Base-by-base conservation (phyloP, 352 stramenopile genomes). In the Phytophthora fragariaefolia region DNA sequence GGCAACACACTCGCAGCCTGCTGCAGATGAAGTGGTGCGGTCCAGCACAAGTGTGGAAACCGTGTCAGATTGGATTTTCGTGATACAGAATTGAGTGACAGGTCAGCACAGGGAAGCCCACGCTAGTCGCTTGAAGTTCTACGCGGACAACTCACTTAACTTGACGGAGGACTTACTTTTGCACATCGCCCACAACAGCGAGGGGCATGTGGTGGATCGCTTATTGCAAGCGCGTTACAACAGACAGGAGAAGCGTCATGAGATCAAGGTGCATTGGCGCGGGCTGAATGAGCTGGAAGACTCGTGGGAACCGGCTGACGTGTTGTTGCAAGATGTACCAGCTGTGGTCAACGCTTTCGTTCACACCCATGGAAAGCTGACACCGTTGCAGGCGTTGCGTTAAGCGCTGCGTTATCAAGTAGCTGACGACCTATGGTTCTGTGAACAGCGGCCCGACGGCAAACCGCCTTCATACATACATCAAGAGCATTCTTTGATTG, bases 11-110 rank as follows among this genome's bases (percentile, higher is more conserved):
- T 36, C 28, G 56, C 8, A 15, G 17, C 7, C 68, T 69, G 48
- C 13, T 64, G 6, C 22, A 32, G 0, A 51, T 59, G 2, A 61
- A 69, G 4, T 73, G 66, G 58, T 62, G 50, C 26, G 58, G 66
- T 18, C 52, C 50, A 2, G 58, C 58, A 43, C 49, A 49, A 15
- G 65, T 73, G 8, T n/a, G n/a, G n/a, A n/a, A n/a, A n/a, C n/a
- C n/a, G n/a, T n/a, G 30, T 47, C 49, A 28, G 54, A 73, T 27
- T 69, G 66, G 66, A 32, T 66, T 20, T 69, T 50, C 45, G 30
- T 48, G 5, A 48, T 73, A 18, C 2, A 51, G 20, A 62, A 64
- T 42, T 24, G 6, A 36, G 30, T 36, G 12, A 36, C 30, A 12
- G 30, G 30, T 6, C 30, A 36, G 30, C 12, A 12, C 30, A 36